Percentiles rank a stretch among this genome's conserved stretches.
phyloP scores from a whole-genome alignment of 331 rosid species.

The Malus hybrid region DNA sequence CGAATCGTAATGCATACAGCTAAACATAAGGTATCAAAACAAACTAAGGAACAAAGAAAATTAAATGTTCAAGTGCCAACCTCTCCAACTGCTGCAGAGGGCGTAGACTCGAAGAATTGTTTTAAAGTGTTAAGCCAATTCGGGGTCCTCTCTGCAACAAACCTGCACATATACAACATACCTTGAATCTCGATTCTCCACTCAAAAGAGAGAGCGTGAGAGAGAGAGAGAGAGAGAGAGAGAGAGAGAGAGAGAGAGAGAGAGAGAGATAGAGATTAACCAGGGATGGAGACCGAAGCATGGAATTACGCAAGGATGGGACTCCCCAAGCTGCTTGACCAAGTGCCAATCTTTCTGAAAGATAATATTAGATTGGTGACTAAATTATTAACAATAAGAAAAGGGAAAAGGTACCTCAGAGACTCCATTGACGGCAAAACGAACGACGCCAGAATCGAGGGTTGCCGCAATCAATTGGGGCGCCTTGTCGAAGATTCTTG shows the following conservation, averaged over 20 bases:
- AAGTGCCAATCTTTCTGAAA: slow-evolving; percentile 59
- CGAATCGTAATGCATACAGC: neutral
- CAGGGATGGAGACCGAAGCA: slow-evolving; percentile 88
- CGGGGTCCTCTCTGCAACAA: slow-evolving; percentile 57
- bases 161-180: slow-evolving; percentile 31
- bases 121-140: slow-evolving; percentile 57
- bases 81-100: slow-evolving; percentile 92
- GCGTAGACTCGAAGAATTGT: slow-evolving; percentile 53
- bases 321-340: slow-evolving; percentile 59
- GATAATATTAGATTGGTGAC: neutral
- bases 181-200: neutral
- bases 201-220: neutral
- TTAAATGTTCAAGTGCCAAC: slow-evolving; percentile 14
- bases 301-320: slow-evolving; percentile 52
- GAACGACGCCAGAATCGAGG: slow-evolving; percentile 50
- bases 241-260: neutral
- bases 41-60: neutral
- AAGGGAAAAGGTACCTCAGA: slow-evolving; percentile 33
- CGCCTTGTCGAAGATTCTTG: slow-evolving; percentile 37
- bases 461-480: slow-evolving; percentile 48
- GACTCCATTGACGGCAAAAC: slow-evolving; percentile 69
- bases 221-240: too few relatives aligned
- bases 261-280: slow-evolving; percentile 15
- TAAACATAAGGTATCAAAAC: neutral
- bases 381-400: neutral